A percentile compares a stretch with the other conserved stretches of the same genome.
Conservation (phyloP, 768 basidiomycete species). For the Lentinula aciculospora region DNA sequence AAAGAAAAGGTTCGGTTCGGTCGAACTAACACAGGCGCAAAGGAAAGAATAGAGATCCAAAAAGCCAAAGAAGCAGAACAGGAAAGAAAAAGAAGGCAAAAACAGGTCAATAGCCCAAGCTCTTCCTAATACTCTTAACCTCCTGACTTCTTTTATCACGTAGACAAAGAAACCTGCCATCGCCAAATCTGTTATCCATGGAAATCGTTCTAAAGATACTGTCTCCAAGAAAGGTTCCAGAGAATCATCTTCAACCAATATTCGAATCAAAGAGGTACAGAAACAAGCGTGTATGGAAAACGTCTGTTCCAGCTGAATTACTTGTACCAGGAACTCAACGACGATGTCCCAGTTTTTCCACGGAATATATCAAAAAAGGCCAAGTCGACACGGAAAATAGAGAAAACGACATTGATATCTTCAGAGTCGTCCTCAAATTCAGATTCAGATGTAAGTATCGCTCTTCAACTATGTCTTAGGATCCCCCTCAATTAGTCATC, state of each 20-base stretch:
- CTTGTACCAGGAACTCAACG: not conserved
- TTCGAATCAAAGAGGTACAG: not conserved
- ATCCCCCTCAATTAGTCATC: too few species aligned
- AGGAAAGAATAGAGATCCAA: conserved; percentile 8
- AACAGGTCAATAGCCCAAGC: conserved; percentile 13
- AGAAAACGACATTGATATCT: not conserved
- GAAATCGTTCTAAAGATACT: not conserved
- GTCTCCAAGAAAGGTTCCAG: not conserved
- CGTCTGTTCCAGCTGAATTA: not conserved
- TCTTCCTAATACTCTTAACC: not conserved
- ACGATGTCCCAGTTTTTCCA: not conserved
- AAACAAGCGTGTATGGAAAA: not conserved
- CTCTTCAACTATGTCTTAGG: not conserved
- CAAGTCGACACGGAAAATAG: not conserved
- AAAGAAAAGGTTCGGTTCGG: conserved; percentile 33
- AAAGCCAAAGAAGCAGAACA: not conserved
- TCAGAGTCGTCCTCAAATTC: not conserved
- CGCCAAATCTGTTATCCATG: not conserved
- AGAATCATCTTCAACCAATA: not conserved
- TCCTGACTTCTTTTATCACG: not conserved
- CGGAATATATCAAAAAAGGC: not conserved
- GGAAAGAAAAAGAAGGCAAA: conserved; percentile 10
- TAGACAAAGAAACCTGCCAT: not conserved
- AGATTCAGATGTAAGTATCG: not conserved
- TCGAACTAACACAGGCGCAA: conserved; percentile 21